phyloP scores from a whole-genome alignment of 2,329 filamentous ascomycete genomes.

The Fusarium virguliforme region DNA sequence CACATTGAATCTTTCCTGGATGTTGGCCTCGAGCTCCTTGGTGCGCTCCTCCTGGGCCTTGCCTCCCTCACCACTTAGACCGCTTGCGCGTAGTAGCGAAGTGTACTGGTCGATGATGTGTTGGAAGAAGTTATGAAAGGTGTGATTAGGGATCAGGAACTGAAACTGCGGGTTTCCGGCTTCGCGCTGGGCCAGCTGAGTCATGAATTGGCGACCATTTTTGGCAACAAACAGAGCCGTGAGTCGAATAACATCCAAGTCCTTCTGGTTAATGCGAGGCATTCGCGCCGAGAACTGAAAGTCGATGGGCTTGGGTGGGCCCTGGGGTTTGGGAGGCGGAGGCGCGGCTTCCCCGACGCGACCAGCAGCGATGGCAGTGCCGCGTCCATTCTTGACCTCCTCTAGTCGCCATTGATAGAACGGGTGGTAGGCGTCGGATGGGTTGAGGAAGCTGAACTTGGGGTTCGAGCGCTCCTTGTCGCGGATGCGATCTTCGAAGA shows the following conservation, averaged over 20 bases:
- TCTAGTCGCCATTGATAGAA: slow-evolving; percentile 93
- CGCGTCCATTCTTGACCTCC: slow-evolving; percentile 88
- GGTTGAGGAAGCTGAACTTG: slow-evolving; percentile 91
- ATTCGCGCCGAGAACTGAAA: slow-evolving; percentile 96
- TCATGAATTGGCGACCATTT: slow-evolving; percentile 94
- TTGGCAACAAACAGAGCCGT: slow-evolving; percentile 94
- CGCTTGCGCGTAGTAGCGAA: slow-evolving; percentile 79
- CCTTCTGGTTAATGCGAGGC: slow-evolving; percentile 96
- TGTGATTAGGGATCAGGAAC: slow-evolving; percentile 95
- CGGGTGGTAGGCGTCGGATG: slow-evolving; percentile 85
- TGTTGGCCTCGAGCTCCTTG: slow-evolving; percentile 80
- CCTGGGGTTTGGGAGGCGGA: slow-evolving; percentile 77
- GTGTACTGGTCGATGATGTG: slow-evolving; percentile 94
- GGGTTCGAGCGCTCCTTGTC: slow-evolving; percentile 87
- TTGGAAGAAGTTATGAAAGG: slow-evolving; percentile 95
- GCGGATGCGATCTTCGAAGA: slow-evolving; percentile 87
- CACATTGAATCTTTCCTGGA: slow-evolving; percentile 84
- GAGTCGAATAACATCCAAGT: slow-evolving; percentile 81
- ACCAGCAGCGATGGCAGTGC: slow-evolving; percentile 83
- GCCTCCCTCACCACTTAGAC: slow-evolving; percentile 76
- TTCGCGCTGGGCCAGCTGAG: slow-evolving; percentile 89
- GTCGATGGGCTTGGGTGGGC: slow-evolving; percentile 86
- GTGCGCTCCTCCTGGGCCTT: slow-evolving; percentile 81
- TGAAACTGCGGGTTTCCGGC: slow-evolving; percentile 95
- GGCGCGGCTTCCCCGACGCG: slow-evolving; percentile 75